Evolutionary conservation across 1,284 basidiomycete genomes (phyloP), one percentile per base, ranked within the genome.

Genomic region (Papiliotrema laurentii): DNA sequence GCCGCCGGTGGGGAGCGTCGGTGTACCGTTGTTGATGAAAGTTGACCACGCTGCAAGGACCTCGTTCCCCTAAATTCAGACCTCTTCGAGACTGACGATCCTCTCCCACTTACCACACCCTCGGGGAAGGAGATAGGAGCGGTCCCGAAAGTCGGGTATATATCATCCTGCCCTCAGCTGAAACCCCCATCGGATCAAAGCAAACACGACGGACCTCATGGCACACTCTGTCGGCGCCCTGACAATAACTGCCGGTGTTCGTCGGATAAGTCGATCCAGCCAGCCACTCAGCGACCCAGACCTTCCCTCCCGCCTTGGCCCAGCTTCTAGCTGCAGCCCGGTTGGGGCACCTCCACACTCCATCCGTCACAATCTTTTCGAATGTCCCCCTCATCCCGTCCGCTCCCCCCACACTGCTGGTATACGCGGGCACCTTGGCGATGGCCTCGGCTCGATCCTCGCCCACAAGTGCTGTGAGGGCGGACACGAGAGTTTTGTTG

Each of bases 291-390:
- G 83, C 86, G 11, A 87, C 82, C 64, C 78, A 89, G 10, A 81
- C 84, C 18, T 68, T 77, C 5, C 83, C 86, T 13, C 86, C 86
- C 40, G 78, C 66, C 22, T 69, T 60, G 1, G 80, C 80, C 83
- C 84, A 89, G 51, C 75, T 77, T 25, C 80, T 74, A 0, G 84
- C 82, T 46, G 87, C 83, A 6, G 81, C 81, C 81, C 84, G 85
- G 28, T 77, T 77, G 11, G 86, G 73, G 70, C 87, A 89, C 34
- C 61, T 53, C 64, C 64, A 72, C 6, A 54, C 59, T 21, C 55
- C 66, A 66, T 89, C 86, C 2, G 86, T 87, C 26, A 81, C 82
- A 11, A 88, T 66, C 25, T 64, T 55, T 62, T 85, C 77, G 26
- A 89, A 73, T 47, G 80, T 78, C 14, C 74, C 66, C 28, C 86